These are phyloP conservation scores for Arbutus unedo DNA, from an alignment of 148 eudicot species.

Conservation along the genomic window DNA sequence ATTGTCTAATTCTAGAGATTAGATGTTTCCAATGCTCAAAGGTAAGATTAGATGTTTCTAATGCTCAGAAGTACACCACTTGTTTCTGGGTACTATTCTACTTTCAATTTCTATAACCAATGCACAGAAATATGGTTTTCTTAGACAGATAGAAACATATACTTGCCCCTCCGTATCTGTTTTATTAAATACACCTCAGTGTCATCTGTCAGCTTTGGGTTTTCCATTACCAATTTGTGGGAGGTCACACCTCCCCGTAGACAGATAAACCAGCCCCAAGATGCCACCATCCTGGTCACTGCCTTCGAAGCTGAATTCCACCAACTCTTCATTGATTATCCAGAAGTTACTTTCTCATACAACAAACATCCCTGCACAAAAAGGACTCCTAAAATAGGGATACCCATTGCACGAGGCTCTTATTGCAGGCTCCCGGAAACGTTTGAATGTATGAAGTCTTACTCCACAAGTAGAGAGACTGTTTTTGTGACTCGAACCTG, in stretches of 20 bases:
- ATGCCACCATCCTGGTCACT: not conserved
- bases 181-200: not conserved
- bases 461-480: too few species aligned
- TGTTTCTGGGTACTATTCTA: not conserved
- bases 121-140: too few species aligned
- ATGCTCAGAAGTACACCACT: not conserved
- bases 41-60: not conserved
- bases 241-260: not conserved
- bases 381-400: not conserved
- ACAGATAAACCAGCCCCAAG: not conserved
- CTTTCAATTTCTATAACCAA: too few species aligned
- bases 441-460: too few species aligned
- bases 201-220: not conserved
- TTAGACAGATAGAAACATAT: too few species aligned
- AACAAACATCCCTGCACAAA: not conserved
- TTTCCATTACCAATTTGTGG: not conserved
- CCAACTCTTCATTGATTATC: not conserved
- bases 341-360: not conserved
- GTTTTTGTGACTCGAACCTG: too few species aligned
- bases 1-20: not conserved
- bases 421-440: too few species aligned
- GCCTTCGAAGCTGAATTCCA: not conserved
- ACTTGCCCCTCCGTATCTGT: not conserved
- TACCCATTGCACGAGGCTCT: too few species aligned
- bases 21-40: not conserved